Conservation (phyloP, 805 yeast genomes). For the Spathaspora girioi region DNA sequence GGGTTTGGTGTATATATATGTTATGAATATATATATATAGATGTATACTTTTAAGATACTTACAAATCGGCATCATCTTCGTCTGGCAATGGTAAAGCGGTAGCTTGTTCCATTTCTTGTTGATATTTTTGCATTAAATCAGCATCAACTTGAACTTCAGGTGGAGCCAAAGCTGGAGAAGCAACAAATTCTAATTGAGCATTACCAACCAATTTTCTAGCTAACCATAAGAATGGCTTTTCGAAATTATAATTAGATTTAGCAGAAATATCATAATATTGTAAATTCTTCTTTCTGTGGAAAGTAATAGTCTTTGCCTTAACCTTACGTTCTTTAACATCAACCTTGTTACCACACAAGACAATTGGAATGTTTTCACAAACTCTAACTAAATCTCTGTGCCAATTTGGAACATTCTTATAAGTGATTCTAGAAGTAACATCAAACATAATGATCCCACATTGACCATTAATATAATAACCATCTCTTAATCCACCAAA, state of each 20-base stretch:
- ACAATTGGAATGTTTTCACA: slow-evolving; percentile 99
- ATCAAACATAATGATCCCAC: slow-evolving; percentile 99
- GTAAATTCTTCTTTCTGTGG: slow-evolving; percentile 99
- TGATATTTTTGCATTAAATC: slow-evolving; percentile 97
- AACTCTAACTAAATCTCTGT: slow-evolving; percentile 98
- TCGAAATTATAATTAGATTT: slow-evolving; percentile 99
- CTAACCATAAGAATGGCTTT: slow-evolving; percentile 99
- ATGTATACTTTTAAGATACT: slow-evolving; percentile 16
- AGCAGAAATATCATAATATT: slow-evolving; percentile 99
- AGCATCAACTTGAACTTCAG: slow-evolving; percentile 96
- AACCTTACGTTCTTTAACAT: slow-evolving; percentile 99
- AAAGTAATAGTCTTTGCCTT: slow-evolving; percentile 99
- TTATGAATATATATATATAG: neutral
- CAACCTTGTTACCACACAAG: slow-evolving; percentile 98
- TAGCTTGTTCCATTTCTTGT: slow-evolving; percentile 99
- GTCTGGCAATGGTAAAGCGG: slow-evolving; percentile 99
- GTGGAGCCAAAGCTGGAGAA: slow-evolving; percentile 99
- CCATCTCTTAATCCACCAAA: slow-evolving; percentile 99
- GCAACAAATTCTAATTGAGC: slow-evolving; percentile 98
- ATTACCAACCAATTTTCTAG: slow-evolving; percentile 98
- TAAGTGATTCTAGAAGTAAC: slow-evolving; percentile 99
- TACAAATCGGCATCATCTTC: slow-evolving; percentile 99
- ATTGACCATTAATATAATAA: slow-evolving; percentile 98
- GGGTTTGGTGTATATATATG: neutral
- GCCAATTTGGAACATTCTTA: slow-evolving; percentile 99